Conservation (phyloP, 116 monocot species). For the Phalaenopsis hybrid region DNA sequence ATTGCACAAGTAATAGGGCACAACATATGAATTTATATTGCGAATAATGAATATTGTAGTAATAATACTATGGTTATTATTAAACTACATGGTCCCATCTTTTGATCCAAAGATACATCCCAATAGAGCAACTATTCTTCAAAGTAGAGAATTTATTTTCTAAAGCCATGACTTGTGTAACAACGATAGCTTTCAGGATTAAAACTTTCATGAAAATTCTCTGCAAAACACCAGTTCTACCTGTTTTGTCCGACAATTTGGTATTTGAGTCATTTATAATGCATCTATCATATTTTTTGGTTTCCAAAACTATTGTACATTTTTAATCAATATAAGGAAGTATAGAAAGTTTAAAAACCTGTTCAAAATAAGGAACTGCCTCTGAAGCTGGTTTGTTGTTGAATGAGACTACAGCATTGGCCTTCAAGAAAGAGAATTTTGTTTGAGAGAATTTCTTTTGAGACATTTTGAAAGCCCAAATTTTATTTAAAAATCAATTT, state of each 20-base stretch:
- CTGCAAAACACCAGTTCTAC: neutral
- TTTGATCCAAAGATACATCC: too few relatives aligned
- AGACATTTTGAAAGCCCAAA: conserved; percentile 4
- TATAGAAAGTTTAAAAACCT: conserved; percentile 38
- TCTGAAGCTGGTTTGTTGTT: conserved; percentile 85
- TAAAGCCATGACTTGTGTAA: too few relatives aligned
- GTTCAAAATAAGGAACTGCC: conserved; percentile 95
- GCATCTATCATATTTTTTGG: neutral
- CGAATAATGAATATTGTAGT: too few relatives aligned
- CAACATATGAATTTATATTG: too few relatives aligned
- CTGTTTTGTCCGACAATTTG: neutral
- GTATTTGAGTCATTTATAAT: neutral
- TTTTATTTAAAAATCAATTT: neutral
- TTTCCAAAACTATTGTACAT: neutral
- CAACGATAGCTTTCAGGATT: too few relatives aligned
- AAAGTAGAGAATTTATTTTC: too few relatives aligned
- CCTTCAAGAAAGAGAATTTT: conserved; percentile 33
- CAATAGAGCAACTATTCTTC: too few relatives aligned
- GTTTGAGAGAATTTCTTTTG: conserved; percentile 5
- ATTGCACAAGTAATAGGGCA: too few relatives aligned
- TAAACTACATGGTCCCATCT: neutral
- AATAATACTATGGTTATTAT: too few relatives aligned
- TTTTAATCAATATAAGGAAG: conserved; percentile 1
- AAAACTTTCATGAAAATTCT: neutral
- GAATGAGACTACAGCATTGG: conserved; percentile 86